phyloP scores from a whole-genome alignment of 306 rosid species.

The Pueraria montana region DNA sequence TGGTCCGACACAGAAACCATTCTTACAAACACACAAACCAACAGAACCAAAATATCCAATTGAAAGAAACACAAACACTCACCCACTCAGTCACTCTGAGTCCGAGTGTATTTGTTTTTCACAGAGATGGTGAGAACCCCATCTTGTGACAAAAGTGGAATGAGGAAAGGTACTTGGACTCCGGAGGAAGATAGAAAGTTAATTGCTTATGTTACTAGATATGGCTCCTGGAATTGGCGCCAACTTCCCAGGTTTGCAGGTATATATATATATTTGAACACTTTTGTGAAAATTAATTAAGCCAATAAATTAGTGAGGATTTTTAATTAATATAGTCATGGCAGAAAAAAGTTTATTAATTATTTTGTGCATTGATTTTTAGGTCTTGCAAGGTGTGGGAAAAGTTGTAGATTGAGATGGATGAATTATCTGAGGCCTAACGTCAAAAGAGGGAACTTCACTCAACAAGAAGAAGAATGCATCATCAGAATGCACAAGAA shows the following conservation, averaged over 20 bases:
- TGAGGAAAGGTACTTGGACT: conserved; percentile 87
- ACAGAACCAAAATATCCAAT: neutral
- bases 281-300: neutral
- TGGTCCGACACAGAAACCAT: neutral
- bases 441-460: conserved; percentile 54
- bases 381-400: conserved; percentile 58
- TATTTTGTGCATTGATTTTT: neutral
- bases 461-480: conserved; percentile 45
- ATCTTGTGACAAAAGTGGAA: conserved; percentile 66
- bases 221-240: conserved; percentile 98
- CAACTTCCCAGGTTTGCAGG: conserved; percentile 93
- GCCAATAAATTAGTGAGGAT: neutral
- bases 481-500: conserved; percentile 44
- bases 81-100: neutral
- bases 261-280: conserved; percentile 38
- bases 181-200: conserved; percentile 81
- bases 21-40: neutral
- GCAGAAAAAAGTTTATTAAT: neutral
- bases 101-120: neutral
- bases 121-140: conserved; percentile 80
- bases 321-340: neutral
- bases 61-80: neutral
- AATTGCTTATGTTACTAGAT: conserved; percentile 78
- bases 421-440: conserved; percentile 59
- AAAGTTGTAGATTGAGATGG: conserved; percentile 63